Evolutionary conservation across 2,329 filamentous ascomycete genomes (phyloP).

Genomic region (Akanthomyces uredinophilus): DNA sequence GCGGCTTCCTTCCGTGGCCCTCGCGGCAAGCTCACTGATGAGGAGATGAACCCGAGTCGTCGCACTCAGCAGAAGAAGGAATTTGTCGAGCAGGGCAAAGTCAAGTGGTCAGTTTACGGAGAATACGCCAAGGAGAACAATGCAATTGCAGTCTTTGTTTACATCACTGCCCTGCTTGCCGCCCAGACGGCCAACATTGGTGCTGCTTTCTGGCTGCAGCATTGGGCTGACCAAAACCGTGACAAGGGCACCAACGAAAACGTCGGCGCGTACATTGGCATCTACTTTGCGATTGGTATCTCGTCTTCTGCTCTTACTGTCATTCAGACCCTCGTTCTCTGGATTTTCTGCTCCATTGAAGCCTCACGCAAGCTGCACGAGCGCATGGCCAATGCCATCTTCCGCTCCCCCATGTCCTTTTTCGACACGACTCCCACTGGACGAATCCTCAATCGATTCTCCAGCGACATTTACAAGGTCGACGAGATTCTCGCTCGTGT

Average conservation of each 20-base stretch:
- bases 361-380: constrained; percentile 95
- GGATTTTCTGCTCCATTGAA: constrained; percentile 99
- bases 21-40: constrained; percentile 76
- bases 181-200: constrained; percentile 79
- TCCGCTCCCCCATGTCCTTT: constrained; percentile 96
- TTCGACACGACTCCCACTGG: constrained; percentile 96
- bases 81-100: constrained; percentile 87
- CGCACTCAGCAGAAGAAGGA: constrained; percentile 87
- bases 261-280: constrained; percentile 84
- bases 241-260: constrained; percentile 62
- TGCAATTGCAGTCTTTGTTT: constrained; percentile 73
- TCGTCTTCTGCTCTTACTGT: constrained; percentile 82
- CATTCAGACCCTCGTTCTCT: constrained; percentile 86
- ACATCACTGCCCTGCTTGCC: constrained; percentile 69
- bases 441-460: constrained; percentile 95
- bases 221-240: constrained; percentile 81
- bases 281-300: constrained; percentile 93
- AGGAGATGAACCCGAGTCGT: constrained; percentile 70
- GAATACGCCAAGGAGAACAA: constrained; percentile 97
- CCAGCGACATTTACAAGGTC: constrained; percentile 74
- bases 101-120: constrained; percentile 88
- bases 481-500: constrained; percentile 93
- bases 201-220: constrained; percentile 87
- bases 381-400: constrained; percentile 94
- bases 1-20: constrained; percentile 85